A percentile compares a stretch with the other conserved stretches of the same genome.
Evolutionary conservation across 257 asterid species (phyloP).

Genomic region (Petunia secreta): DNA sequence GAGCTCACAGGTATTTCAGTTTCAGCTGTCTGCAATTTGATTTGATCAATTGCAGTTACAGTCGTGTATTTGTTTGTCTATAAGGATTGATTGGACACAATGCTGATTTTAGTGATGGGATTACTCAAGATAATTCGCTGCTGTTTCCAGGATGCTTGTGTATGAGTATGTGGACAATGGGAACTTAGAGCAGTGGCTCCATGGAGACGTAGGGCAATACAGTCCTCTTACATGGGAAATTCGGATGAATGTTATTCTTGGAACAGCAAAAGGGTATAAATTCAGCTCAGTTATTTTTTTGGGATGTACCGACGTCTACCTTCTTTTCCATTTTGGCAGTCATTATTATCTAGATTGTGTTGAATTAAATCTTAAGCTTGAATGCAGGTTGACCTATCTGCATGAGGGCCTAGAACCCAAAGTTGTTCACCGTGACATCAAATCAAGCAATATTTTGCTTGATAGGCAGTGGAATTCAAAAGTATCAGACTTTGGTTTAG

Average conservation of each 20-base stretch:
- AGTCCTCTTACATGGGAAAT: constrained; percentile 44
- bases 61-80: not conserved
- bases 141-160: constrained; percentile 41
- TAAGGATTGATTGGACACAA: not conserved
- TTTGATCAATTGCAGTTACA: not conserved
- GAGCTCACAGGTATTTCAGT: constrained; percentile 37
- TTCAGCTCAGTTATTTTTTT: not conserved
- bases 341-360: not conserved
- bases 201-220: constrained; percentile 37
- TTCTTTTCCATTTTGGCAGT: not conserved
- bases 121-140: not conserved
- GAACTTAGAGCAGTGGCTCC: constrained; percentile 46
- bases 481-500: constrained; percentile 45
- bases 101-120: constrained; percentile 11
- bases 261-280: constrained; percentile 42
- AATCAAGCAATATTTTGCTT: constrained; percentile 43
- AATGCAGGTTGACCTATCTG: constrained; percentile 39
- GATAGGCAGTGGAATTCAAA: constrained; percentile 39
- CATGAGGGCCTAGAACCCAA: constrained; percentile 46
- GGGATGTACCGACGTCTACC: not conserved
- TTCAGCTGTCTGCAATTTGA: not conserved
- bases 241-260: constrained; percentile 38
- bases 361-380: not conserved
- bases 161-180: constrained; percentile 46
- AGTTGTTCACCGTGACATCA: constrained; percentile 44